Percentiles rank a stretch among this genome's conserved stretches.
These are phyloP conservation scores for Phytophthora pistaciae DNA, from an alignment of 352 stramenopile species.

Conservation along the genomic window DNA sequence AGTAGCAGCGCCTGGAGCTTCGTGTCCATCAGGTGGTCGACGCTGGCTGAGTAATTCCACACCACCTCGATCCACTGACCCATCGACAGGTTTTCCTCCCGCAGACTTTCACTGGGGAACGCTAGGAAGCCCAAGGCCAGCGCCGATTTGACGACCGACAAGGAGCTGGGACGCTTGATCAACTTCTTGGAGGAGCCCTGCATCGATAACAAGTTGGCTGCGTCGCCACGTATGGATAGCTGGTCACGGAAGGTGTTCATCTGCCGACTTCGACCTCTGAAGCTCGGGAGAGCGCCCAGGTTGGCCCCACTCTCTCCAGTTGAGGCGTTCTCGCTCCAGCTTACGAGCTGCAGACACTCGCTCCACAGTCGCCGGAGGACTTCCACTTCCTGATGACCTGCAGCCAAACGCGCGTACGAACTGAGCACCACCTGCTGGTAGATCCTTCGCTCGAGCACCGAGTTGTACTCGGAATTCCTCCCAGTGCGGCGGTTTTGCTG, in stretches of 20 bases:
- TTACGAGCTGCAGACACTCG: conserved; percentile 31
- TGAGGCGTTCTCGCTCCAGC: conserved; percentile 7
- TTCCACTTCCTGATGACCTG: conserved; percentile 23
- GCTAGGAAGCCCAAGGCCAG: conserved; percentile 27
- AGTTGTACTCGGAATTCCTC: not conserved
- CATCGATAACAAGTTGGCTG: not conserved
- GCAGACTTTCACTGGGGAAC: conserved; percentile 31
- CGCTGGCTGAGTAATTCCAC: conserved; percentile 37
- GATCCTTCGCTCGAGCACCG: conserved; percentile 14
- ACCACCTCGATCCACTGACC: conserved; percentile 45
- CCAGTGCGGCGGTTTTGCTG: conserved; percentile 10
- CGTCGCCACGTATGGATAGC: not conserved
- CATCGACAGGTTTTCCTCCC: conserved; percentile 18
- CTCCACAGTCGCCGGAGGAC: conserved; percentile 28
- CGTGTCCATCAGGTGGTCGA: conserved; percentile 18
- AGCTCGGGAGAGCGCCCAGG: not conserved
- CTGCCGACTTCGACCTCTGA: conserved; percentile 15
- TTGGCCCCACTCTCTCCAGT: not conserved
- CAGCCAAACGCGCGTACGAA: conserved; percentile 26
- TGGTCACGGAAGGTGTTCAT: conserved; percentile 19
- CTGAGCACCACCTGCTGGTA: conserved; percentile 35
- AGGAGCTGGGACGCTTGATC: conserved; percentile 3
- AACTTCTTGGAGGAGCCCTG: conserved; percentile 3
- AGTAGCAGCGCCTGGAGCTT: conserved; percentile 33
- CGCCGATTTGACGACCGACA: not conserved